Evolutionary conservation across 805 yeast species (phyloP), one percentile per base, ranked within the genome.

Genomic region (Schizosaccharomyces japonicus): DNA sequence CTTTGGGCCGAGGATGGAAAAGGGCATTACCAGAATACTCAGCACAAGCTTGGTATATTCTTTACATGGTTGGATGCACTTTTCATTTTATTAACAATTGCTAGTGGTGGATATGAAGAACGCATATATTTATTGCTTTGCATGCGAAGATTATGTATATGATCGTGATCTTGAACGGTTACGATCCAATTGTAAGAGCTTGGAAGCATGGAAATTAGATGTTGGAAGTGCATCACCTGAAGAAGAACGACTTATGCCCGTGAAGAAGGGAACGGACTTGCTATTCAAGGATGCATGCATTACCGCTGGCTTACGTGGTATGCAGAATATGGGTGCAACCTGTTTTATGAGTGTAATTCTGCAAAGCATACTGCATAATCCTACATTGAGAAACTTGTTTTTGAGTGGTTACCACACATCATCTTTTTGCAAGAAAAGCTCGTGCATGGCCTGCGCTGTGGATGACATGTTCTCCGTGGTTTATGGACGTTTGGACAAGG

Each of bases 261-360:
- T 65, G 54, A n/a, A n/a, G n/a, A n/a, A n/a, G n/a, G n/a, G n/a
- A n/a, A n/a, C n/a, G n/a, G n/a, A n/a, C n/a, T n/a, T n/a, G n/a
- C n/a, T n/a, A n/a, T n/a, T n/a, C n/a, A n/a, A n/a, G n/a, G n/a
- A n/a, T n/a, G n/a, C n/a, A n/a, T 70, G 69, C 47, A 78, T 85
- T 1, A 66, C 73, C 4, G 70, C 76, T n/a, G 96, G 95, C 0
- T 64, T 90, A 19, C 71, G 80, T 47, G 98, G 98, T 2, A 73
- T 90, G 54, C 76, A 83, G 47, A 87, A 87, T 60, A 75, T 87
- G 76, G 99, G 99, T 0, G 80, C 98, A 0, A 90, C 98, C 0
- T 90, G 99, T 64, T 90, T 83, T 64, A 87, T 90, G 82, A 80
- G 94, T 54, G 79, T 87, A 32, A 75, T 85, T n/a, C 62, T 90